These are phyloP conservation scores for Neofusicoccum sp. DNA, from an alignment of 2,329 filamentous ascomycete species.

Conservation along the genomic window DNA sequence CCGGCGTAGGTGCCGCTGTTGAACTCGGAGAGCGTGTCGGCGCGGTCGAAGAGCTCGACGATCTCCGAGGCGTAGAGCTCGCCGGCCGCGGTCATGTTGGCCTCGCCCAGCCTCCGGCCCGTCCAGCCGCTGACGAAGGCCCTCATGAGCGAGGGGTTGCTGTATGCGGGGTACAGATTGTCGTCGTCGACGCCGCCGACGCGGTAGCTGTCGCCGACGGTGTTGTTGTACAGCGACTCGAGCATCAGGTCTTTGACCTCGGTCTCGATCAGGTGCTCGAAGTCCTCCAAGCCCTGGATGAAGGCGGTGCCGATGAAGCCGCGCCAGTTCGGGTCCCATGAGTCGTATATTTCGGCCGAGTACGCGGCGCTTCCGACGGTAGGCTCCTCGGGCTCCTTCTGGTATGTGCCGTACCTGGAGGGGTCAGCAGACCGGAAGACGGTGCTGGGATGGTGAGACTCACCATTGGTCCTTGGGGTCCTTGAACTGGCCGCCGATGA, in stretches of 20 bases:
- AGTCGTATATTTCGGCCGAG: conserved; percentile 54
- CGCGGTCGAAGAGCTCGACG: conserved; percentile 58
- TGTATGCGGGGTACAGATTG: conserved; percentile 65
- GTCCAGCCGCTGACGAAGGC: conserved; percentile 63
- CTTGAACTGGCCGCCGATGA: conserved; percentile 58
- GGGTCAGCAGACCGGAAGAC: neutral
- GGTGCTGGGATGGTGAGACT: conserved; percentile 21
- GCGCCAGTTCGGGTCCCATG: conserved; percentile 67
- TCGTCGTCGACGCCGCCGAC: conserved; percentile 63
- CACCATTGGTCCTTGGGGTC: conserved; percentile 59
- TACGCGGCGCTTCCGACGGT: conserved; percentile 57
- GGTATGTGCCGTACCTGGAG: conserved; percentile 53
- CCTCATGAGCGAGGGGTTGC: conserved; percentile 65
- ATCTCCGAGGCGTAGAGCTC: conserved; percentile 60
- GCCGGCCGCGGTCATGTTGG: conserved; percentile 61
- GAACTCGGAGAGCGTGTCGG: conserved; percentile 63
- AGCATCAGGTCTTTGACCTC: conserved; percentile 51
- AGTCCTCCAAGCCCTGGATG: conserved; percentile 63
- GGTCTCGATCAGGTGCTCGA: conserved; percentile 49
- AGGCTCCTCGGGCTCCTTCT: conserved; percentile 60
- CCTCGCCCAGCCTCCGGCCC: conserved; percentile 55
- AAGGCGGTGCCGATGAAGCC: conserved; percentile 64
- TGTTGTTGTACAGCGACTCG: conserved; percentile 57
- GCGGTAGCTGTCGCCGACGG: conserved; percentile 62
- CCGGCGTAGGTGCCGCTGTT: conserved; percentile 66